Base-by-base conservation (phyloP, 2,329 filamentous ascomycete genomes). In the Incumbomyces delicatus region DNA sequence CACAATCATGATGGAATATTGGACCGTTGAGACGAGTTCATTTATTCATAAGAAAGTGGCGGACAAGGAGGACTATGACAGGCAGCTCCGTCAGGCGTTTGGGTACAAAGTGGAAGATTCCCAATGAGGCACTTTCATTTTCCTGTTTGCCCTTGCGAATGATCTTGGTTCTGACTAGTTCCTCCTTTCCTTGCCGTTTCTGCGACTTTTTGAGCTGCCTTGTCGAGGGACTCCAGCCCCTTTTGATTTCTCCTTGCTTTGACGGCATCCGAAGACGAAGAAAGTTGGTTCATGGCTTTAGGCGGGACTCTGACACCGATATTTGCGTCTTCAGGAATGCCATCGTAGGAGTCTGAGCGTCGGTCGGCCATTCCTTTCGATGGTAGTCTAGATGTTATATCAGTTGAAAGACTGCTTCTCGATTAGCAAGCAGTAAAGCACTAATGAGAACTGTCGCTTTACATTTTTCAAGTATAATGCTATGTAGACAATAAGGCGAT, bases 161-260 rank as follows among this genome's bases (percentile, higher is more conserved):
- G 32, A 45, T 36, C 16, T 41, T 47, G 31, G 22, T 27, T 27
- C 22, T 27, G 22, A 27, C 22, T 27, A 27, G 22, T 27, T 27
- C 22, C 22, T 27, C 8, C 22, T 27, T 27, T 27, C 22, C 22
- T 27, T 27, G 22, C 22, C 22, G 22, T 38, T 42, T 43, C 29
- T 47, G 10, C 45, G 22, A 27, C 45, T n/a, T 47, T 30, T 18
- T 41, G 45, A 36, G 38, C 45, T 34, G 45, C 38, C 37, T 47
- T 36, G 18, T 47, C 39, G 45, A 43, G 45, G 8, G 38, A 42
- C 36, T 47, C 29, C 44, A 41, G 22, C 27, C 37, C 37, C 36
- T 47, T 47, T 36, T 47, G 10, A 47, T 35, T 47, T 41, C 44
- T 47, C 44, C 41, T 41, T 46, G 44, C 44, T 46, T 46, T 46